Evolutionary conservation across 1,139 yeast species (phyloP), one percentile per base, ranked within the genome.

Genomic region (Geotrichum histeridarum): DNA sequence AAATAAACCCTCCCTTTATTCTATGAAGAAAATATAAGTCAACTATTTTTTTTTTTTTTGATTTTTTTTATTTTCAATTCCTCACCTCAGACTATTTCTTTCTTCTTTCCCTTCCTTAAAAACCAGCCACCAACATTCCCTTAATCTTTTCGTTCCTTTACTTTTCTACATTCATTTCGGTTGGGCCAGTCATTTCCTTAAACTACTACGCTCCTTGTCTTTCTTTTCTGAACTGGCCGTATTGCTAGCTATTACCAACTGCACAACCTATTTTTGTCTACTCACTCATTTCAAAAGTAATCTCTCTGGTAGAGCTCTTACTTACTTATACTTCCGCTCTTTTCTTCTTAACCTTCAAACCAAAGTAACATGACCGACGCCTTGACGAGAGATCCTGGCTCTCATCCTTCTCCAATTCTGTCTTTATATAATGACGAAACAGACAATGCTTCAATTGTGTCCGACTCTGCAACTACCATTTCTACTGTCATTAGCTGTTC

Each of bases 281-380:
- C 17, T 15, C 43, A 15, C 33, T 15, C 18, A 31, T 15, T 9
- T 41, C 8, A 27, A 42, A 17, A 31, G 41, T 18, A 31, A 36
- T 15, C 55, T 53, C 55, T 53, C 53, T 53, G 55, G 53, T 48
- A 53, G 55, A 53, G 55, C 46, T 48, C 42, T 39, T 18, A 41
- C 31, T 15, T 33, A 35, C 36, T 35, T 22, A 5, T 32, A 32
- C 33, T 39, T 32, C n/a, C 22, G 35, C 39, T 45, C 41, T 15
- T 31, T 46, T 18, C n/a, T 31, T 27, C 17, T n/a, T 43, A 18
- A n/a, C 17, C 4, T 38, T 14, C 12, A 17, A 33, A 15, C 33
- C 11, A 17, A 14, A n/a, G 15, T 18, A 49, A 2, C 15, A 44
- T 44, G 49, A 18, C 53, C 17, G 49, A 48, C 11, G n/a, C 15